Evolutionary conservation across 768 basidiomycete genomes (phyloP).

Genomic region (Glaciozyma antarctica): DNA sequence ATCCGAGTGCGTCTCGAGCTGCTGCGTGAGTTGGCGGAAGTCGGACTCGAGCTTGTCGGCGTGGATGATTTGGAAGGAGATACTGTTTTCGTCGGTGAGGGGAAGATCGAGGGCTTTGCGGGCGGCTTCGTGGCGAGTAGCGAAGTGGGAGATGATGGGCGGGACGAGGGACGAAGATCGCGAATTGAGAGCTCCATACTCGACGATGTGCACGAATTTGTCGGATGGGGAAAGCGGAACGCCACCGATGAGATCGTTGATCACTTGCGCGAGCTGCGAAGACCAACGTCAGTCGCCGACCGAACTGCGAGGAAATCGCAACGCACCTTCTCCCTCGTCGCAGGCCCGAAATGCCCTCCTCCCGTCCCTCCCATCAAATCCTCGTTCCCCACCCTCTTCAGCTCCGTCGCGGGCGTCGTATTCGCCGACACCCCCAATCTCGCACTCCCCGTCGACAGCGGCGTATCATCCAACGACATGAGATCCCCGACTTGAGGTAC

Average conservation of each 20-base stretch:
- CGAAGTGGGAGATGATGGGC: constrained; percentile 21
- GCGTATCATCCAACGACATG: not conserved
- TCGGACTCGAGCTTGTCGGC: constrained; percentile 17
- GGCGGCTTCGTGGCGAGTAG: not conserved
- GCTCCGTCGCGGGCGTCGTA: not conserved
- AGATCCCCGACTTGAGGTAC: not conserved
- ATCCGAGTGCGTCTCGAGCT: constrained; percentile 10
- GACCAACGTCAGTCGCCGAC: not conserved
- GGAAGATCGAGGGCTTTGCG: not conserved
- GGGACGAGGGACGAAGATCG: constrained; percentile 12
- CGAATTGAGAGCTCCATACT: constrained; percentile 32
- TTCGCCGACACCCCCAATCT: not conserved
- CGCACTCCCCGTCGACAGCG: not conserved
- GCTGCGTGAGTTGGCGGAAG: constrained; percentile 19
- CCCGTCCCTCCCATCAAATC: constrained; percentile 24
- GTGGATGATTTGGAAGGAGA: constrained; percentile 29
- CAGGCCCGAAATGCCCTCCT: constrained; percentile 20
- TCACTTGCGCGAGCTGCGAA: not conserved
- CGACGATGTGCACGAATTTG: constrained; percentile 21
- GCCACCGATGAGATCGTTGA: constrained; percentile 2
- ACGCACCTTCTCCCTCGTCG: constrained; percentile 16
- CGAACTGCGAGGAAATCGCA: not conserved
- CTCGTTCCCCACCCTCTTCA: not conserved
- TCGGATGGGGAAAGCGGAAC: constrained; percentile 16
- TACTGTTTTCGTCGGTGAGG: not conserved